A percentile compares a stretch with the other conserved stretches of the same genome.
phyloP scores from a whole-genome alignment of 1,284 basidiomycete species.

The Stygiomarasmius scandens region DNA sequence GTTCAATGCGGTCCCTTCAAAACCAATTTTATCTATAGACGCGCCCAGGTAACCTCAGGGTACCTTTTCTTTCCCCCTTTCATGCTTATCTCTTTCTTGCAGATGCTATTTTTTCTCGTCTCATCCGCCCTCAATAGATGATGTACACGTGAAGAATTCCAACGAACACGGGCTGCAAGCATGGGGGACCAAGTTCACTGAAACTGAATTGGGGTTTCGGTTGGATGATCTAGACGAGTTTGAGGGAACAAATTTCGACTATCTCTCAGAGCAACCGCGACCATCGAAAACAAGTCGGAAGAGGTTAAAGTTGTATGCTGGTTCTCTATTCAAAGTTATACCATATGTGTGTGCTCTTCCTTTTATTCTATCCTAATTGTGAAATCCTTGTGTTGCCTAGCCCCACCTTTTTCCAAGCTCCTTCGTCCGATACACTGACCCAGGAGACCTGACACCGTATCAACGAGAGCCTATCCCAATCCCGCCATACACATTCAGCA shows the following conservation, averaged over 20 bases:
- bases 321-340: conserved; percentile 33
- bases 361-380: neutral
- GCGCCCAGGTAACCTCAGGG: no score
- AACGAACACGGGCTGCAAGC: conserved; percentile 26
- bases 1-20: no score
- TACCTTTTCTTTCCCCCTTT: no score
- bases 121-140: neutral
- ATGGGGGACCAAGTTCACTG: conserved; percentile 36
- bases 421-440: conserved; percentile 15
- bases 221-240: conserved; percentile 48
- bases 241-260: conserved; percentile 28
- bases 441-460: conserved; percentile 21
- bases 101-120: neutral
- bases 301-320: conserved; percentile 27
- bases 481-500: conserved; percentile 44
- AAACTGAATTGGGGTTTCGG: conserved; percentile 35
- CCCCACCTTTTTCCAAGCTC: conserved; percentile 39
- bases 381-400: conserved; percentile 25
- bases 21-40: no score
- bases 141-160: neutral
- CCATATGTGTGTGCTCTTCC: conserved; percentile 34
- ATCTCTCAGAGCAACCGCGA: conserved; percentile 13
- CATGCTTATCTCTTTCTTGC: no score
- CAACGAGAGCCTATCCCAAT: conserved; percentile 37
- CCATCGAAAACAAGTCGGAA: conserved; percentile 23